Evolutionary conservation across 2,329 filamentous ascomycete species (phyloP), one percentile per base, ranked within the genome.

Genomic region (Teratosphaeria destructans): DNA sequence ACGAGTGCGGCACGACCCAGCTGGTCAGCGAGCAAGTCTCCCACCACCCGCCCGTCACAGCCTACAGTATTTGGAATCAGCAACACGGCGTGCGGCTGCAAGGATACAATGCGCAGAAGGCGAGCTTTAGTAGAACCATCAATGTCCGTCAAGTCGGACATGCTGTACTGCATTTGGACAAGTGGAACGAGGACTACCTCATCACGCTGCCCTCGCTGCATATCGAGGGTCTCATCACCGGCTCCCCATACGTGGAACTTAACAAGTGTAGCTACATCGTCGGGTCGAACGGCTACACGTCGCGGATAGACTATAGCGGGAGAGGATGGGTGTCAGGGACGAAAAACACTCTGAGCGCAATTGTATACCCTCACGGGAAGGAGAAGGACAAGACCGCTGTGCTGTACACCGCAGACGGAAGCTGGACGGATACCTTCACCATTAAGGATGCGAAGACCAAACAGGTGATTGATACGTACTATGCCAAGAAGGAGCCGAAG

Each of bases 91-190:
- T 97, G 56, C 75, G 81, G 67, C 73, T 87, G 26, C 80, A 85
- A 77, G 93, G 93, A 57, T 96, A 96, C 78, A 96, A 97, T 70
- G 93, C 89, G 16, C 94, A 97, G 72, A 97, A 96, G 75, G 92
- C 93, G 3, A 95, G 90, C 16, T 96, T 99, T 76, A 89, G 88
- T 63, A 87, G 88, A 67, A 96, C 93, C 53, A 96, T 97, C 74
- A 88, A 93, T 70, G 88, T 99, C 71, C 96, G 95, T 67, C 72
- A 74, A 60, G 71, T 74, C 54, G 93, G 93, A 39, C 92, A 96
- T 71, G 92, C 92, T 49, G 78, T 95, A 37, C 81, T 93, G 64
- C 88, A 89, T 56, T 78, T 96, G 61, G 87, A 88, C 60, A 75
- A 76, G 23, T 79, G 73, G 68, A 76, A 81, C 65, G 89, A 94